phyloP scores from a whole-genome alignment of 179 eudicot species.

The Silene noctiflora region DNA sequence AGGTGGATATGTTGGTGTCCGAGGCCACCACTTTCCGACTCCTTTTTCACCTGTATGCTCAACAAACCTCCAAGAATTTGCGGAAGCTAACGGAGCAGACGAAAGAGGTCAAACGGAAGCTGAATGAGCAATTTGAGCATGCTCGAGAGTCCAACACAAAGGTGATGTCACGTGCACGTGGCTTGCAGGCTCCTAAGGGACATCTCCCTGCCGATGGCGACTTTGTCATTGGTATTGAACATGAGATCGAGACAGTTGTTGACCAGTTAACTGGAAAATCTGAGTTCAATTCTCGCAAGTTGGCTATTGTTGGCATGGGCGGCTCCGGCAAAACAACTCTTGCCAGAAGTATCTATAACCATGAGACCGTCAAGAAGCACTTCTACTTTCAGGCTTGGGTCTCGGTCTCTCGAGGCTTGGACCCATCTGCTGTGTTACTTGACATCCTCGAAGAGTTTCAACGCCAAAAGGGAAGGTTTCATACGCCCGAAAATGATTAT shows the following conservation, averaged over 20 bases:
- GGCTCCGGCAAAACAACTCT: constrained; percentile 30
- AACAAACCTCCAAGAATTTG: constrained; percentile 6
- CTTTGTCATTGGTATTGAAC: constrained; percentile 20
- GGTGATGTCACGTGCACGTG: background rate
- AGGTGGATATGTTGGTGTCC: constrained; percentile 16
- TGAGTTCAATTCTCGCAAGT: background rate
- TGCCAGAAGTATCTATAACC: constrained; percentile 23
- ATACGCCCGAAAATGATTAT: background rate
- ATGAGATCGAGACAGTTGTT: constrained; percentile 13
- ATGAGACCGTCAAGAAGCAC: constrained; percentile 3
- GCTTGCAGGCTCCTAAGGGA: constrained; percentile 4
- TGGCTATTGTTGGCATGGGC: constrained; percentile 30
- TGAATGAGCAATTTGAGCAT: background rate
- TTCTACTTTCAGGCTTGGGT: constrained; percentile 27
- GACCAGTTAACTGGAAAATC: background rate
- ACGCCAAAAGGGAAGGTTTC: background rate
- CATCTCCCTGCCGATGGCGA: constrained; percentile 19
- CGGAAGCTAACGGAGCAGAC: constrained; percentile 2
- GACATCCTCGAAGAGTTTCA: constrained; percentile 12
- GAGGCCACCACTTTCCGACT: background rate
- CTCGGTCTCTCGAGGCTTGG: constrained; percentile 16
- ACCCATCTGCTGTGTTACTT: background rate
- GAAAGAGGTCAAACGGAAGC: constrained; percentile 10
- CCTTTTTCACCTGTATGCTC: background rate
- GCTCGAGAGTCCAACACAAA: background rate